Base-by-base conservation (phyloP, 2,329 filamentous ascomycete species). In the Trichoderma afroharzianum region DNA sequence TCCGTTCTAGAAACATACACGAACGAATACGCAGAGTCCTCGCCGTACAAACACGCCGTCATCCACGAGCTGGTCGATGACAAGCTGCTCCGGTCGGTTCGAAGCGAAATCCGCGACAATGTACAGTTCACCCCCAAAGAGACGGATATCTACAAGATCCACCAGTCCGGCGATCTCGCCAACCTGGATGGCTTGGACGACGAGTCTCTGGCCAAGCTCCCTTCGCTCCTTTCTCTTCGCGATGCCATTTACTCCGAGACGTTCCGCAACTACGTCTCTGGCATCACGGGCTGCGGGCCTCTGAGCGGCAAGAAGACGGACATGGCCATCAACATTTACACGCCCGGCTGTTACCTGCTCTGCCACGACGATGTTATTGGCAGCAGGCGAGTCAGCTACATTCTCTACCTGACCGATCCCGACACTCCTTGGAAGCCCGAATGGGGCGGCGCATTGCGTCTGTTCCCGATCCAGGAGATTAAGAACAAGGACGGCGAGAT, bases 351-450 rank as follows among this genome's bases (percentile, higher is more conserved):
- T 80, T 97, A 97, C 81, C 87, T 99, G 30, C 87, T 99, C 33
- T 98, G 96, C 82, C 96, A 99, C 79, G 96, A 99, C 85, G 96
- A 99, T 82, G 96, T 99, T 73, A 99, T 99, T 81, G 96, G 96
- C n/a, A 97, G 92, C 78, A 89, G 96, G 73, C 91, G 95, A 75
- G 91, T 99, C 77, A 98, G 95, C 86, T 99, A 98, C 81, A 99
- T 99, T 75, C 86, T 99, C 72, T 99, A 99, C 81, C 86, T 99
- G 73, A 95, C 94, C 15, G 94, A 98, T 79, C 96, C 96, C 4
- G 95, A 98, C 78, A 90, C 87, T 72, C 91, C 93, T 6, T 99
- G 96, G 96, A 90, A 95, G 84, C 84, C 92, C 18, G 91, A 93
- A 80, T 99, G 95, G 94, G 96, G 96, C 74, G 96, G 96, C 73